phyloP scores from a whole-genome alignment of 768 basidiomycete species.

The Dioszegia hungarica region DNA sequence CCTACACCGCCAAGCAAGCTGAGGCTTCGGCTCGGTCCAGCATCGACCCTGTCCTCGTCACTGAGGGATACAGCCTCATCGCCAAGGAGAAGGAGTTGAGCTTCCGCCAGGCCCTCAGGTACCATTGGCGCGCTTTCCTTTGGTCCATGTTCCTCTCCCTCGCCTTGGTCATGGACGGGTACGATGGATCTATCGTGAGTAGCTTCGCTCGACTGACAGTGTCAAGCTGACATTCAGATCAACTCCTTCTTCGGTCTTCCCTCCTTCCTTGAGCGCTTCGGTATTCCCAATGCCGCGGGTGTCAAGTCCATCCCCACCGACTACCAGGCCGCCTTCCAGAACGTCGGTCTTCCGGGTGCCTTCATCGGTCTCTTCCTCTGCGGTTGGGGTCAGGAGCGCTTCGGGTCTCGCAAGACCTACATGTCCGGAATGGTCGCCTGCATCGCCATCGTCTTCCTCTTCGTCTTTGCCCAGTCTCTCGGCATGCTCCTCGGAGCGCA shows the following conservation, averaged over 20 bases:
- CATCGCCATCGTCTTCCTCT: conserved; percentile 14
- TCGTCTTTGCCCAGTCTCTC: conserved; percentile 10
- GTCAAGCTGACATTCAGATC: conserved; percentile 1
- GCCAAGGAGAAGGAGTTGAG: conserved; percentile 6
- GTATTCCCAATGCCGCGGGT: conserved; percentile 3
- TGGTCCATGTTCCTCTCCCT: conserved; percentile 14
- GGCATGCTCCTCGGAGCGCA: conserved; percentile 17
- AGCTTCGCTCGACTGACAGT: too few species aligned
- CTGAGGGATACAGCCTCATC: conserved; percentile 12
- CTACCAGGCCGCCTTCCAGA: conserved; percentile 36
- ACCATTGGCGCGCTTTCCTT: conserved; percentile 16
- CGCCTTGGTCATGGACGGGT: conserved; percentile 19
- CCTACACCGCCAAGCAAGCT: not conserved
- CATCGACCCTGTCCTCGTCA: conserved; percentile 10
- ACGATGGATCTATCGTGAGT: conserved; percentile 12
- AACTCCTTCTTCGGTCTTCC: conserved; percentile 20
- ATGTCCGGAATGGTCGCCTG: conserved; percentile 15
- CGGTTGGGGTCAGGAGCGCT: conserved; percentile 15
- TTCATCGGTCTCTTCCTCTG: conserved; percentile 24
- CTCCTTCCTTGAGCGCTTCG: conserved; percentile 12
- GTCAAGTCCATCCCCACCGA: conserved; percentile 32
- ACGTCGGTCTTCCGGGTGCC: conserved; percentile 31
- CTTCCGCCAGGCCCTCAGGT: conserved; percentile 7
- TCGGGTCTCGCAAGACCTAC: conserved; percentile 20
- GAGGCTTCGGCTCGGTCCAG: not conserved